Evolutionary conservation across 2,329 filamentous ascomycete species (phyloP).

Genomic region (Diaporthe sp.): DNA sequence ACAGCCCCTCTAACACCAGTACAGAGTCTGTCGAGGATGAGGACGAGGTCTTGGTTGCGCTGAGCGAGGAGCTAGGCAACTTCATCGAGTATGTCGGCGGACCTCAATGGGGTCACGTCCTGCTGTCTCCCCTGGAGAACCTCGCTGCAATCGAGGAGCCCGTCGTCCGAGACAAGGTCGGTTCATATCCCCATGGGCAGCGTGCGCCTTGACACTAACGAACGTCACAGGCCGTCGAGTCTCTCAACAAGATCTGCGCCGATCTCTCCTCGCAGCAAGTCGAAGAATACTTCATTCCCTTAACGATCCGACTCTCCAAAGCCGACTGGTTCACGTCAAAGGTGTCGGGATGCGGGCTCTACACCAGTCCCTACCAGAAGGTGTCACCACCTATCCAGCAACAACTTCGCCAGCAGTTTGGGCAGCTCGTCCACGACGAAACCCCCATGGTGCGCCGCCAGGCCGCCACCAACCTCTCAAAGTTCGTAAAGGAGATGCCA

Average conservation of each 20-base stretch:
- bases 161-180: conserved; percentile 96
- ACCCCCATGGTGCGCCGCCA: conserved; percentile 99
- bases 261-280: conserved; percentile 92
- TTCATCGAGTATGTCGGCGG: conserved; percentile 99
- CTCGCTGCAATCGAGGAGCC: conserved; percentile 98
- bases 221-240: conserved; percentile 88
- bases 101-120: conserved; percentile 92
- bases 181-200: conserved; percentile 43
- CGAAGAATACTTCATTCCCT: conserved; percentile 96
- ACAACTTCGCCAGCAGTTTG: conserved; percentile 91
- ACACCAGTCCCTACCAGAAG: conserved; percentile 93
- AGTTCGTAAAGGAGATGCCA: conserved; percentile 98
- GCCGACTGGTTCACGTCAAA: conserved; percentile 99
- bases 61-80: conserved; percentile 95
- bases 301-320: conserved; percentile 96
- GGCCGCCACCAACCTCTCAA: conserved; percentile 94
- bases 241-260: conserved; percentile 98
- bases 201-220: conserved; percentile 39
- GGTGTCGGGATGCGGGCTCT: conserved; percentile 96
- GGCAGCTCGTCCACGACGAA: conserved; percentile 95
- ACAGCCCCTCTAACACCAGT: conserved; percentile 44
- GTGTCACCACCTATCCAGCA: conserved; percentile 90
- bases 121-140: conserved; percentile 97
- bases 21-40: conserved; percentile 99
- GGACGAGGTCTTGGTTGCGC: conserved; percentile 95